Evolutionary conservation across 148 eudicot species (phyloP).

Genomic region (Rhododendron griersonianum): DNA sequence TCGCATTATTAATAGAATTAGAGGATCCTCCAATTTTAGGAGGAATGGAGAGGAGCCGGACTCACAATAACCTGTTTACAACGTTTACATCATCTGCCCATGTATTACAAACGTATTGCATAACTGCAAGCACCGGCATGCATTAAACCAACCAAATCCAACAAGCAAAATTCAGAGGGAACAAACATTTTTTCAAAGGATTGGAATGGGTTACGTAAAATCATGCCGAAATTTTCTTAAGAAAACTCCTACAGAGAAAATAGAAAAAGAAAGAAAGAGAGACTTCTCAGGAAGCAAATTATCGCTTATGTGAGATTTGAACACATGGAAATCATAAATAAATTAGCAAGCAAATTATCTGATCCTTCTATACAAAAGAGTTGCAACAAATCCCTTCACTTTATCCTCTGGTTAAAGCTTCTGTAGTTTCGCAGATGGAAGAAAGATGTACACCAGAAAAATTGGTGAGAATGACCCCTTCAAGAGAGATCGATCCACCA

Average conservation of each 20-base stretch:
- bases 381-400: slow-evolving; percentile 19
- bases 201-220: background rate
- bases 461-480: background rate
- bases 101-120: too few relatives aligned
- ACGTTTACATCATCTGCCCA: too few relatives aligned
- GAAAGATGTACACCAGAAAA: slow-evolving; percentile 26
- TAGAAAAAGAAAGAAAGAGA: too few relatives aligned
- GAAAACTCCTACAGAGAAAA: background rate
- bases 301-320: background rate
- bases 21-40: too few relatives aligned
- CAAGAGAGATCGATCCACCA: background rate
- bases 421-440: slow-evolving; percentile 5
- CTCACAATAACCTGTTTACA: background rate
- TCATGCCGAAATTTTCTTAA: background rate
- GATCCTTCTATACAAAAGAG: slow-evolving; percentile 21
- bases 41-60: too few relatives aligned
- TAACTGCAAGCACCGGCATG: too few relatives aligned
- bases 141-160: background rate
- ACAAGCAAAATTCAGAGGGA: background rate
- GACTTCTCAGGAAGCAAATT: background rate
- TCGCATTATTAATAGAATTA: too few relatives aligned
- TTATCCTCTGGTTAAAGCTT: slow-evolving; percentile 2
- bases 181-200: background rate
- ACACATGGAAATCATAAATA: background rate
- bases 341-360: slow-evolving; percentile 7